Base-by-base conservation (phyloP, 1,139 yeast species). In the Scheffersomyces quercinus region DNA sequence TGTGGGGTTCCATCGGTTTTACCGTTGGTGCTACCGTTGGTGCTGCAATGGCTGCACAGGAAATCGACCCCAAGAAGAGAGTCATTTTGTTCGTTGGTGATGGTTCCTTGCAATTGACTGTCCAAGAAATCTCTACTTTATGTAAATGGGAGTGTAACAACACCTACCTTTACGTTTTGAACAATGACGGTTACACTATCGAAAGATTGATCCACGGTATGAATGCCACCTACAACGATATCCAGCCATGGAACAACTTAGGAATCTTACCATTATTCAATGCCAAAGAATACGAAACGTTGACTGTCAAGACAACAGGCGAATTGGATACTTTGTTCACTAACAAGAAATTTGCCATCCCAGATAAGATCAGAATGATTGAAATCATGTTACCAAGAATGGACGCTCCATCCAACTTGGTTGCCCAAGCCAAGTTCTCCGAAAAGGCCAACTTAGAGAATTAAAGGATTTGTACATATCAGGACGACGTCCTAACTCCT, bases 1-100 rank as follows among this genome's bases (percentile, higher is more conserved):
- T 88, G 60, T 88, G 95, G 91, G 96, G 96, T 46, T 86, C 95
- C 38, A 87, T 88, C 65, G 96, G 96, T 58, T 88, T 74, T 75
- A 82, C 96, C 29, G 88, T 87, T 38, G 96, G 96, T 60, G 87
- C 95, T 41, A 78, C 88, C 31, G 69, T 84, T 48, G 96, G 96
- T 67, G 96, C 96, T 28, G 84, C 85, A 30, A 79, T 86, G 74
- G 96, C 95, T 20, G 87, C 90, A 48, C 49, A 46, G 15, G 58
- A 54, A 43, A 48, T 62, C 35, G 70, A 64, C 39, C 69, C 71
- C 15, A 46, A 52, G 29, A 59, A 62, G 45, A 58, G 74, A 55
- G 73, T 66, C 9, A 59, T 68, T 34, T 55, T 68, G 31, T 65
- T 70, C 48, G 72, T 70, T 31, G 75, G 75, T 41, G 75, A 70